Evolutionary conservation across 2,329 filamentous ascomycete genomes (phyloP), one percentile per base, ranked within the genome.

Genomic region (Colletotrichum musae): DNA sequence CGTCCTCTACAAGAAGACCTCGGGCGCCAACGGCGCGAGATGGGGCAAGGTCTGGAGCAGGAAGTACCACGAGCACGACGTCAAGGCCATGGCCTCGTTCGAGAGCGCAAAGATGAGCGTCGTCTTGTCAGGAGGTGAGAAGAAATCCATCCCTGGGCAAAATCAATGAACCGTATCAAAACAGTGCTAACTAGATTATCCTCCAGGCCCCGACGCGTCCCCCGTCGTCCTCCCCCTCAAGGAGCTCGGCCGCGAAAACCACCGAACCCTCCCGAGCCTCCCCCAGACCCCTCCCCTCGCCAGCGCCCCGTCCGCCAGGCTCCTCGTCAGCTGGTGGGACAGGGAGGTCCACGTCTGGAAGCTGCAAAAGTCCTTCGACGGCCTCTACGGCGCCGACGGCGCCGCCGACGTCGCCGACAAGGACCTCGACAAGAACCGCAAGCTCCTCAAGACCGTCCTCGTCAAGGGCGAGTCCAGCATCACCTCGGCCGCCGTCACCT

Each of bases 241-340:
- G 70, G 81, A 91, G 87, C 75, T 90, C 92, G 79, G 94, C 89
- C 76, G 93, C 88, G 94, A 98, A 78, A 88, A 96, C 73, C 93
- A 97, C 80, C 89, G 94, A 69, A 89, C 90, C 18, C 87, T 99
- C 62, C 90, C 95, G n/a, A 91, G 91, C 76, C 86, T 99, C 15
- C 95, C 96, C 2, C 95, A 97, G 76, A 85, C 88, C 58, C 88
- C 93, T 1, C 91, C 92, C 3, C 79, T 98, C 7, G 84, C 89
- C 43, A 95, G 93, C 73, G 93, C 95, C 4, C 85, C 91, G 2
- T 88, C 88, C 50, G 91, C 91, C 51, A 89, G 96, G 57, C 83
- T 98, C 24, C 83, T 99, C 28, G 89, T 96, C 75, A 94, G 93
- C 78, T 98, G 94, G 93, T 98, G 95, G 94, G 93, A 95, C 72